Evolutionary conservation across 345 rosid species (phyloP).

Genomic region (Hypericum perforatum): DNA sequence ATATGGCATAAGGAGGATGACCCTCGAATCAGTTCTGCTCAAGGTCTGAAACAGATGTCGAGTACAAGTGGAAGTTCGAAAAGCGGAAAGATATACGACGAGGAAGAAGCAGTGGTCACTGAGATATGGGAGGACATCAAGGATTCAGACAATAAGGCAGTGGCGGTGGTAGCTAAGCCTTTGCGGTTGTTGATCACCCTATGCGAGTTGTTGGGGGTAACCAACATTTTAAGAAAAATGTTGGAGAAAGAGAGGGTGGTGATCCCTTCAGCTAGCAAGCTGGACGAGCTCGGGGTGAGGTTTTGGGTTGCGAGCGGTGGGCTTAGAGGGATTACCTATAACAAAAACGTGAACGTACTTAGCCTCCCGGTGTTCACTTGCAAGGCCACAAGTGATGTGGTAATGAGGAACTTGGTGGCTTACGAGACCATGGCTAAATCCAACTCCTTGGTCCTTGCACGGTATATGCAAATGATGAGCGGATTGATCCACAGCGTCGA

Average conservation of each 20-base stretch:
- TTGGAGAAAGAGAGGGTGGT: background rate
- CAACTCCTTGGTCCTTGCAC: background rate
- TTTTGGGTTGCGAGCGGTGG: background rate
- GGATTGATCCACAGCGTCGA: background rate
- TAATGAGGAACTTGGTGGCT: background rate
- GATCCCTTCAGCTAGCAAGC: background rate
- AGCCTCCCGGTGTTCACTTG: background rate
- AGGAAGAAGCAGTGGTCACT: background rate
- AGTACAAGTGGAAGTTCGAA: too few relatives aligned
- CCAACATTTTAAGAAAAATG: background rate
- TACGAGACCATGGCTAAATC: background rate
- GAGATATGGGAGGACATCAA: background rate
- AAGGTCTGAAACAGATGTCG: too few relatives aligned
- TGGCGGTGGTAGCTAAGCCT: background rate
- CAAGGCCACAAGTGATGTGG: background rate
- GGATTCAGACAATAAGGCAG: background rate
- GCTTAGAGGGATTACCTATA: background rate
- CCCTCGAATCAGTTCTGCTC: background rate
- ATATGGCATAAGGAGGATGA: background rate
- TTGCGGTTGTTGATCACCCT: background rate
- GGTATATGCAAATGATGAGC: background rate
- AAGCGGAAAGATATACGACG: background rate
- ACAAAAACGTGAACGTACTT: background rate
- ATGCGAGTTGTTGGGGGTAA: background rate
- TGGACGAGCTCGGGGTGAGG: background rate